Evolutionary conservation across 768 basidiomycete genomes (phyloP), one percentile per base, ranked within the genome.

Genomic region (Calocera viscosa): DNA sequence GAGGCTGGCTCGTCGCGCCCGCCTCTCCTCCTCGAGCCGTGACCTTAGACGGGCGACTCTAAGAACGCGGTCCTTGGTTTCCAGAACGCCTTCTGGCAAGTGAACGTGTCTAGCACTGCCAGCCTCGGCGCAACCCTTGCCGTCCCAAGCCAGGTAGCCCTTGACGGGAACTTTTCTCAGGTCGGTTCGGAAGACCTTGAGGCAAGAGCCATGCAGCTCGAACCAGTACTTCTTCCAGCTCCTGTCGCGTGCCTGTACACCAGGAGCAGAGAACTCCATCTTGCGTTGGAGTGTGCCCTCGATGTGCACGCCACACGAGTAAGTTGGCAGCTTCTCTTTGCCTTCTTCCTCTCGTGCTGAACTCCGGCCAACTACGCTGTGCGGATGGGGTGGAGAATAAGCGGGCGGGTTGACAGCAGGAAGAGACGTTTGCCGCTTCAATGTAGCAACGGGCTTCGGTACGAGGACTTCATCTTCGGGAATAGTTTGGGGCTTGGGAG

Each of bases 201-300:
- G 85, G 69, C 81, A 80, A n/a, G 96, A 97, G 53, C 96, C 96
- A 72, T 96, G 91, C 30, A 99, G 77, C 72, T 94, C 89, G 73
- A 91, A 90, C 70, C 94, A 81, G 64, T 89, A 85, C 64, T 90
- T 80, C 68, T 90, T 83, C 96, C 96, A 99, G 73, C 92, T 91
- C 53, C 96, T 80, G 74, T 98, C 94, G 73, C 81, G 84, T 7
- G 94, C 87, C 75, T 95, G 91, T 1, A 91, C 80, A 7, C 94
- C 94, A 0, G 94, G 92, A 12, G 82, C 76, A 2, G 77, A 79
- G 73, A 99, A 98, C 79, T 99, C 96, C 86, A 94, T 84, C 80
- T 99, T 99, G 60, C 90, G 84, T 1, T 89, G 88, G 79, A 99
- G 83, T 65, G 86, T 81, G 1, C 87, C 91, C 38, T 84, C 82